Base-by-base conservation (phyloP, 2,329 filamentous ascomycete species). In the Ascochyta fabae region DNA sequence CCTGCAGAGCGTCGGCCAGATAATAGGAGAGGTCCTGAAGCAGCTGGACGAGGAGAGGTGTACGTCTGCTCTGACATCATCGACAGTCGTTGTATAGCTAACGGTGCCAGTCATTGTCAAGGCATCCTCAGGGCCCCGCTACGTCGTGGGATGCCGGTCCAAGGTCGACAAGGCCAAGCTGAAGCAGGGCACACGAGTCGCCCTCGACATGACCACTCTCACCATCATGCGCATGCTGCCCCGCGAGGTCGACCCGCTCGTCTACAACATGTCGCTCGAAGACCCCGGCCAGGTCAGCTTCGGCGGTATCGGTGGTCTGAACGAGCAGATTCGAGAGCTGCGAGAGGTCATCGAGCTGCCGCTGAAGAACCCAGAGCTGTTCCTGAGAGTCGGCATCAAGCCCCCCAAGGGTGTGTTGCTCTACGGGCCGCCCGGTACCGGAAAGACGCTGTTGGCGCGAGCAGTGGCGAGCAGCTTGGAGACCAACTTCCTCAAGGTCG, bases 221-320 rank as follows among this genome's bases (percentile, higher is more conserved):
- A 99, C 95, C 58, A 99, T 99, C 79, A 99, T 99, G 95, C 91
- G 95, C 72, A 99, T 99, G 95, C 84, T 99, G 42, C 96, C 95
- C 57, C 90, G 95, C 77, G 95, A 99, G 82, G 96, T 99, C 74
- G 95, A 99, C 74, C 95, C 95, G 19, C 84, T 99, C 66, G 95
- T 99, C 67, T 99, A 99, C 86, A 99, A 99, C 83, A 99, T 99
- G 95, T 99, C 95, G 19, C 80, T 99, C 68, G 95, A 99, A 78
- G 95, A 99, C 75, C 95, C 95, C 0, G 95, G 95, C 6, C 94
- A 98, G 78, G 89, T 99, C 78, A 97, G 91, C 82, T 99, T 99
- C 78, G 94, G 89, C 36, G 95, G 96, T 69, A 99, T 99, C 66
- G 95, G 95, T 80, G 95, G 95, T 63, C 80, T 99, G 72, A 99